Percentiles rank a stretch among this genome's conserved stretches.
Conservation (phyloP, 1,284 basidiomycete genomes). For the Dichomitus squalens region DNA sequence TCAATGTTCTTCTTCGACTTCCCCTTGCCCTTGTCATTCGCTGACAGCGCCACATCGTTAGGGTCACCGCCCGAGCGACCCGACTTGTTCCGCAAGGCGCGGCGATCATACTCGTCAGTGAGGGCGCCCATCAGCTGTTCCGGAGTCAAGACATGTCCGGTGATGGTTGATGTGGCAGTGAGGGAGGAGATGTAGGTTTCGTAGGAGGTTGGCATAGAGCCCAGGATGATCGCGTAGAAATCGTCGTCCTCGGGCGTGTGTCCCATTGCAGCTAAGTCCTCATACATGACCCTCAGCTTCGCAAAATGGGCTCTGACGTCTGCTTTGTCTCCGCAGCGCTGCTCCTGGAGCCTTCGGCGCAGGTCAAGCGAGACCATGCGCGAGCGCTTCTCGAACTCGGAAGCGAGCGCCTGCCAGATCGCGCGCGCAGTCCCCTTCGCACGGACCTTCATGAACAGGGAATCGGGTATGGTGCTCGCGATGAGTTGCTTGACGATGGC, state of each 20-base stretch:
- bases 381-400: conserved; percentile 18
- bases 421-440: conserved; percentile 1
- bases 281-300: conserved; percentile 18
- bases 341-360: conserved; percentile 20
- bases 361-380: conserved; percentile 25
- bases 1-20: conserved; percentile 15
- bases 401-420: conserved; percentile 18
- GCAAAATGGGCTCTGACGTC: conserved; percentile 25
- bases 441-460: conserved; percentile 15
- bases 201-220: conserved; percentile 24
- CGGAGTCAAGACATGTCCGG: conserved; percentile 8
- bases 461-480: conserved; percentile 15
- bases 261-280: conserved; percentile 26
- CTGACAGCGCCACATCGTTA: conserved; percentile 11
- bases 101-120: conserved; percentile 20
- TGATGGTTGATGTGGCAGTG: conserved; percentile 4
- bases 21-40: conserved; percentile 5
- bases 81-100: conserved; percentile 1
- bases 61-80: background rate
- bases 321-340: conserved; percentile 17
- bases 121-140: conserved; percentile 18
- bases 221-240: background rate
- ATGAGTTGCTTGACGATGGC: conserved; percentile 16
- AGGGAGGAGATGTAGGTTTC: conserved; percentile 5
- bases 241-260: background rate